These are phyloP conservation scores for Ormosia semicastrata DNA, from an alignment of 306 rosid genomes.

Conservation along the genomic window DNA sequence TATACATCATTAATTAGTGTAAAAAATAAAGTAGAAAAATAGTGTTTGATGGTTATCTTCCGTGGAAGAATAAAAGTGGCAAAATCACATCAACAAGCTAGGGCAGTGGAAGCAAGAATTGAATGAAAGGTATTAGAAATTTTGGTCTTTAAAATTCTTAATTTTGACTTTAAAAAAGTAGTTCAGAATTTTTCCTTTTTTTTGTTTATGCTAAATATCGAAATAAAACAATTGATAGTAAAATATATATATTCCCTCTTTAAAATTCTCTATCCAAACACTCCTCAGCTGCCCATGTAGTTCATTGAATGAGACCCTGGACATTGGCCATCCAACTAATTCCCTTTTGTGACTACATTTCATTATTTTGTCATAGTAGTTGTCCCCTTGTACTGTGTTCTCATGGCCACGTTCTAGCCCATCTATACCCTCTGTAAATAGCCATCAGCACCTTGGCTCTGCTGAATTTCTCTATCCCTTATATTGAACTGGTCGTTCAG, in stretches of 20 bases:
- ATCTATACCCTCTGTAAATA: not conserved
- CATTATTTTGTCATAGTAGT: not conserved
- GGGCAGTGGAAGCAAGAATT: not conserved
- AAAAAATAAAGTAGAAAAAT: no score
- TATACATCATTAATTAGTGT: no score
- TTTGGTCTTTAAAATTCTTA: not conserved
- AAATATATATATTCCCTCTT: no score
- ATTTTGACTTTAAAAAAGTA: not conserved
- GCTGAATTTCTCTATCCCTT: not conserved
- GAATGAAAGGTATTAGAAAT: not conserved
- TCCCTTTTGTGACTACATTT: not conserved
- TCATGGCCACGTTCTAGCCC: not conserved
- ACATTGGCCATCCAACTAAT: not conserved
- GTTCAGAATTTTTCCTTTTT: not conserved
- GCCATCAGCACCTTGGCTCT: not conserved
- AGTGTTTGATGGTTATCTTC: no score
- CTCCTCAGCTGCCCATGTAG: no score
- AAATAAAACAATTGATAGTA: not conserved
- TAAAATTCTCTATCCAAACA: no score
- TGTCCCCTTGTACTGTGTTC: not conserved
- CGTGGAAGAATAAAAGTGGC: not conserved
- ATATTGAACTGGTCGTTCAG: not conserved
- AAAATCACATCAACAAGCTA: not conserved
- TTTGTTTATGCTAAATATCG: not conserved
- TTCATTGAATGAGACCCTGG: no score